These are phyloP conservation scores for Yamadazyma sp. DNA, from an alignment of 1,139 yeast genomes.

Conservation along the genomic window DNA sequence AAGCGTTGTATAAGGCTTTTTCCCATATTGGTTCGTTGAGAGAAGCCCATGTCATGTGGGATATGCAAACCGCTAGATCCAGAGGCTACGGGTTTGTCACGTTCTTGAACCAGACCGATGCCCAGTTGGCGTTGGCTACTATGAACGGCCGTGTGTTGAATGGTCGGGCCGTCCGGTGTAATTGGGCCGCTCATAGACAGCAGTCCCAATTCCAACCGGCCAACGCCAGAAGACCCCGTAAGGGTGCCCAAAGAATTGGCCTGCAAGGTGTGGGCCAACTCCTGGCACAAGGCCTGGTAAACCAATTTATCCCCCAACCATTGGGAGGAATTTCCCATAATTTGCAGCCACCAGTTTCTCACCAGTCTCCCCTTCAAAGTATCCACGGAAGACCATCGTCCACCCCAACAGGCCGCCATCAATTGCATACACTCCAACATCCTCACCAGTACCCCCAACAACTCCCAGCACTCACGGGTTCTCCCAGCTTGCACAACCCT, in stretches of 20 bases:
- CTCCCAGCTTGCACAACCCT: too few species aligned
- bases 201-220: conserved; percentile 1
- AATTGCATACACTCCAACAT: conserved; percentile 3
- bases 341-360: background rate
- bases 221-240: background rate
- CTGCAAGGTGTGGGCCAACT: background rate
- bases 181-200: conserved; percentile 85
- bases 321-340: background rate
- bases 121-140: conserved; percentile 67
- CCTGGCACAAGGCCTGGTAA: background rate
- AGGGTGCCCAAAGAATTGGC: background rate
- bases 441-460: conserved; percentile 1
- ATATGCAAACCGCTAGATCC: conserved; percentile 88
- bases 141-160: conserved; percentile 77
- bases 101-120: conserved; percentile 64
- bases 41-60: conserved; percentile 97
- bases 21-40: conserved; percentile 58
- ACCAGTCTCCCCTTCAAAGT: background rate
- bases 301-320: background rate
- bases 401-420: conserved; percentile 1
- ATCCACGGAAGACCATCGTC: background rate
- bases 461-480: background rate
- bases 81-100: conserved; percentile 95
- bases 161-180: conserved; percentile 77
- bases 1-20: conserved; percentile 60